phyloP scores from a whole-genome alignment of 2,329 filamentous ascomycete genomes.

The Aspergillus cejpii region DNA sequence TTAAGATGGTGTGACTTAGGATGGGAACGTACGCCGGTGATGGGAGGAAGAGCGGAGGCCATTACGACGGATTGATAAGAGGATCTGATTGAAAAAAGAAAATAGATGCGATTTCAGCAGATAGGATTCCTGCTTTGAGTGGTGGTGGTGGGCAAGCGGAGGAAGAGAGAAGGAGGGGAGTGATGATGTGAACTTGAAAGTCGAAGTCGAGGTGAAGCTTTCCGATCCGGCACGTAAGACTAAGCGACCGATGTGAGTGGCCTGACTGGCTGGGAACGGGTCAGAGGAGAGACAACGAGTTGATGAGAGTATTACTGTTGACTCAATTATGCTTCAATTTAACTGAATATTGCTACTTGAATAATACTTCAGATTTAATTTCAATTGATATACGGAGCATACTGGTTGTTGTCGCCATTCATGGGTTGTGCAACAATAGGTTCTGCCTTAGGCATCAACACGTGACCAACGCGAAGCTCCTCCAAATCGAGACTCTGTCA shows the following conservation, averaged over 20 bases:
- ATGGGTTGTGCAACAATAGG: no score
- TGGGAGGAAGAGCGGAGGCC: slow-evolving; percentile 40
- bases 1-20: slow-evolving; percentile 7
- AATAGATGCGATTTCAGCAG: slow-evolving; percentile 14
- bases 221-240: slow-evolving; percentile 34
- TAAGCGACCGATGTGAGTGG: slow-evolving; percentile 30
- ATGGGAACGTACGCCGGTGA: slow-evolving; percentile 42
- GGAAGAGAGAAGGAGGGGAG: slow-evolving; percentile 17
- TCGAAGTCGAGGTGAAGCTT: slow-evolving; percentile 29
- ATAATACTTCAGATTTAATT: not conserved
- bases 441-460: slow-evolving; percentile 18
- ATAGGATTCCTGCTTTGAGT: slow-evolving; percentile 18
- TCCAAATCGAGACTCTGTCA: slow-evolving; percentile 8
- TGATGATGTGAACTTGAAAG: slow-evolving; percentile 25
- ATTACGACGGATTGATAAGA: slow-evolving; percentile 28
- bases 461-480: slow-evolving; percentile 19
- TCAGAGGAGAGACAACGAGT: not conserved
- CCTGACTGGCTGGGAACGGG: slow-evolving; percentile 24
- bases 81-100: slow-evolving; percentile 11
- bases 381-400: no score
- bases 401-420: no score
- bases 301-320: not conserved
- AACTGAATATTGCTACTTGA: not conserved
- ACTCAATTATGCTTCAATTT: not conserved
- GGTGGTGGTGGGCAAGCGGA: slow-evolving; percentile 17